Evolutionary conservation across 108 stramenopile species (phyloP), one percentile per base, ranked within the genome.

Genomic region (Skeletonema costatum): DNA sequence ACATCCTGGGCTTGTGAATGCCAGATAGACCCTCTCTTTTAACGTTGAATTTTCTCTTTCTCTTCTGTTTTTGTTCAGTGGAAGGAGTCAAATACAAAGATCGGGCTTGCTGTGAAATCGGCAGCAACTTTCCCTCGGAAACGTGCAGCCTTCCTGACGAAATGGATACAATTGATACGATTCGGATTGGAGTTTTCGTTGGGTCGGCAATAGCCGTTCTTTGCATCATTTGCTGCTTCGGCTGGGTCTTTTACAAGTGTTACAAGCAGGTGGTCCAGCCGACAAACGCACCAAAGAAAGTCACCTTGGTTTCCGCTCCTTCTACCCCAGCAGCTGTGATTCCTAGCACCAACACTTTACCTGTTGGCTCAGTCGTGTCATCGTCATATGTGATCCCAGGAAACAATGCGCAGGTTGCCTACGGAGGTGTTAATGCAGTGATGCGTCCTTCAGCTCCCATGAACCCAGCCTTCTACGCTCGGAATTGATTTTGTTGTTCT

Each of bases 91-190:
- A 30, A n/a, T 77, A 65, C 32, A 21, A n/a, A 4, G 65, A 77
- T 21, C 69, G 76, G 5, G 70, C 62, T n/a, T 77, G 76, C 63
- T 77, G 76, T 65, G 29, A 64, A 42, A 46, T 41, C 5, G 76
- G 71, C 3, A 30, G 32, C 13, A 59, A 21, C n/a, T 21, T 11
- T 32, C 67, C 67, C 25, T 68, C 67, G 6, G 67, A 68, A n/a
- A 17, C 8, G 9, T 68, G 67, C 67, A 9, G 53, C 67, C 2
- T 19, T 46, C 4, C 46, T 12, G 5, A 62, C 19, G 25, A 61
- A 11, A 12, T 41, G 1, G 39, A 41, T 12, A 41, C 39, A 11
- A 41, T 41, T 17, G 2, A 5, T 5, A 21, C 62, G 32, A 63
- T 8, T 29, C 1, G 32, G 62, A 51, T 51, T n/a, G 50, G 13